Conservation (phyloP, 441 rosid species). For the Pelargonium citronellum region DNA sequence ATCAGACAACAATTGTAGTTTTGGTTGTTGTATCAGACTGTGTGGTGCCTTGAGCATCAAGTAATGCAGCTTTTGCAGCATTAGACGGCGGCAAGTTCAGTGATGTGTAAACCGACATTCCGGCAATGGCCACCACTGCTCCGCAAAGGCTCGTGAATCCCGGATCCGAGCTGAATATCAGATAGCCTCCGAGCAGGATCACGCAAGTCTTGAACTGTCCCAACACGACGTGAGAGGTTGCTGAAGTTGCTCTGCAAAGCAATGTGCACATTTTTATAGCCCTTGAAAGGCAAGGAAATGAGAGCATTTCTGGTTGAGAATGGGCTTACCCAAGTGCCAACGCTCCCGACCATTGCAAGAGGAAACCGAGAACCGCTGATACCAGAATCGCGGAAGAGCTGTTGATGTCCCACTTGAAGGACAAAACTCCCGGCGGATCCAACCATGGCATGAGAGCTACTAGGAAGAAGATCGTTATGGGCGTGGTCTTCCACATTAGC, state of each 20-base stretch:
- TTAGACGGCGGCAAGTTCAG: slow-evolving; percentile 16
- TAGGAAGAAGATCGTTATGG: slow-evolving; percentile 23
- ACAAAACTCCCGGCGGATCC: slow-evolving; percentile 28
- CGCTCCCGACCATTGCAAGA: slow-evolving; percentile 30
- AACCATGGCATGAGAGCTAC: slow-evolving; percentile 29
- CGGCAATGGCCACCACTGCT: slow-evolving; percentile 19
- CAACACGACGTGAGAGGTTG: slow-evolving; percentile 28
- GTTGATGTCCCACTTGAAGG: slow-evolving; percentile 25
- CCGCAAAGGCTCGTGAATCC: slow-evolving; percentile 27
- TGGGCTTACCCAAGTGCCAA: slow-evolving; percentile 26
- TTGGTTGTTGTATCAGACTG: background rate
- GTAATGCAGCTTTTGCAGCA: slow-evolving; percentile 6
- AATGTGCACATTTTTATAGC: background rate
- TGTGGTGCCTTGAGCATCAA: slow-evolving; percentile 3
- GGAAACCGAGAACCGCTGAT: slow-evolving; percentile 26
- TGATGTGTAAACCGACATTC: slow-evolving; percentile 27
- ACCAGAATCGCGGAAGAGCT: slow-evolving; percentile 22
- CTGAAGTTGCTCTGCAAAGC: slow-evolving; percentile 24
- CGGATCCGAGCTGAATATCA: slow-evolving; percentile 25
- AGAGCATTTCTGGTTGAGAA: background rate
- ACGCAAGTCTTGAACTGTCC: slow-evolving; percentile 32
- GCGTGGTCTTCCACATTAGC: slow-evolving; percentile 30
- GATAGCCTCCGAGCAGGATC: slow-evolving; percentile 28
- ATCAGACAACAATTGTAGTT: background rate
- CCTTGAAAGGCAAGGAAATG: too few species aligned